Base-by-base conservation (phyloP, 2,329 filamentous ascomycete species). In the Ascochyta clinopodiicola region DNA sequence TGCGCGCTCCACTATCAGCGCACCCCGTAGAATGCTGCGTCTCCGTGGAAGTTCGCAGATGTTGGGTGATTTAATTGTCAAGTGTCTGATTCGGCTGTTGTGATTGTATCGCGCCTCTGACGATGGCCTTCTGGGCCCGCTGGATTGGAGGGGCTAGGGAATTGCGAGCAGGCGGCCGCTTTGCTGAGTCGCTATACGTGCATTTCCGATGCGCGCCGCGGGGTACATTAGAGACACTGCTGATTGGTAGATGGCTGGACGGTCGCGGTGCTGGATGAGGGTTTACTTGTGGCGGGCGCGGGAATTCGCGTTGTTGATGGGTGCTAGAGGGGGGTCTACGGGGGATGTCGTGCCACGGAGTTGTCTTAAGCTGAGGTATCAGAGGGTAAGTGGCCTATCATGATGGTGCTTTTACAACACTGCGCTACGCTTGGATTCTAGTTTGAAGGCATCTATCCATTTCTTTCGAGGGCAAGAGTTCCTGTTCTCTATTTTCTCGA, bases 151-250 rank as follows among this genome's bases (percentile, higher is more conserved):
- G 15, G 47, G 47, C 47, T 43, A 38, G 47, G 29, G 31, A 44
- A 31, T 10, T 36, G 29, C 15, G 13, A 43, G 36, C 38, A 36
- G 8, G 2, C n/a, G 8, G 2, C n/a, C 13, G 31, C 36, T 22
- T 22, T 39, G n/a, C 27, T 1, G 29, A 31, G 29, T 31, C 12
- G 29, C 29, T 13, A 31, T 13, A 31, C 29, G 17, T 57, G 56
- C 61, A 59, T 65, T 64, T 65, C 62, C 62, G 62, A 44, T 19
- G 21, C n/a, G 9, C 49, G 57, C 62, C 61, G 62, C 62, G 62
- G 62, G 56, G 58, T 48, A 43, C 10, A 7, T 7, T 13, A 8
- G 6, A 25, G 2, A 3, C 4, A 4, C 1, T 0, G 19, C 24
- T 53, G 50, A 53, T 57, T 55, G 55, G 51, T 17, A 51, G 38